These are phyloP conservation scores for Anthostomella pinea DNA, from an alignment of 2,329 filamentous ascomycete genomes.

Conservation along the genomic window DNA sequence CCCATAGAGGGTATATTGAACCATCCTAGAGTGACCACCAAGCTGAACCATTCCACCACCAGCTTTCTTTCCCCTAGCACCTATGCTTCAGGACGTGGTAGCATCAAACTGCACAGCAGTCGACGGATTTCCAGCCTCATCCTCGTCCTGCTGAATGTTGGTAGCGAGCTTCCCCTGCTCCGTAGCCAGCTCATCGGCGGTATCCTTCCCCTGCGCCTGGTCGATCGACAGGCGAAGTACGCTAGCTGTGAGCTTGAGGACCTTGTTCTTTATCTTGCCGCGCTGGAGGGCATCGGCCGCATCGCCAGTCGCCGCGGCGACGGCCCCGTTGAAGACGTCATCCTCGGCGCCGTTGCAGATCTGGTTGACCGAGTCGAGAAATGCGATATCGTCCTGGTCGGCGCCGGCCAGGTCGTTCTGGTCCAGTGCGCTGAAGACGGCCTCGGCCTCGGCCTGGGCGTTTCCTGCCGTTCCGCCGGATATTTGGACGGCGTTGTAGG, in stretches of 20 bases:
- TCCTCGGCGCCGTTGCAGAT: slow-evolving; percentile 53
- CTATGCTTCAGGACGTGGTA: slow-evolving; percentile 24
- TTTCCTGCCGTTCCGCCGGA: slow-evolving; percentile 44
- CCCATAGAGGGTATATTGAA: too few species aligned
- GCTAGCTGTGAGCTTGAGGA: slow-evolving; percentile 54
- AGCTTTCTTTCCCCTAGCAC: too few species aligned
- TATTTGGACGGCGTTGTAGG: slow-evolving; percentile 47
- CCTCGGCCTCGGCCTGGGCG: slow-evolving; percentile 41
- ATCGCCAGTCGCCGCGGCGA: slow-evolving; percentile 44
- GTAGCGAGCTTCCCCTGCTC: slow-evolving; percentile 52
- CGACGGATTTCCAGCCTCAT: slow-evolving; percentile 44
- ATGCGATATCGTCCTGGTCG: slow-evolving; percentile 44
- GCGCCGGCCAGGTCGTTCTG: slow-evolving; percentile 42
- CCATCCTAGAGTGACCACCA: too few species aligned
- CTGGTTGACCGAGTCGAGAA: slow-evolving; percentile 49
- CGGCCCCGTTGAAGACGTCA: slow-evolving; percentile 52
- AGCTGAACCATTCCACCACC: too few species aligned
- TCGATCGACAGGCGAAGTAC: slow-evolving; percentile 49
- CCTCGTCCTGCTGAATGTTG: slow-evolving; percentile 48
- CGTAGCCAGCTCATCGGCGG: slow-evolving; percentile 40
- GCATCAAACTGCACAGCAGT: slow-evolving; percentile 38
- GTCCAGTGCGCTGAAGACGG: slow-evolving; percentile 36
- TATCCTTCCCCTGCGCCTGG: slow-evolving; percentile 48
- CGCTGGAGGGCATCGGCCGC: slow-evolving; percentile 47
- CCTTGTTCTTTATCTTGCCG: slow-evolving; percentile 60